Evolutionary conservation across 1,284 basidiomycete species (phyloP).

Genomic region (Microbotryomycetes sp.): DNA sequence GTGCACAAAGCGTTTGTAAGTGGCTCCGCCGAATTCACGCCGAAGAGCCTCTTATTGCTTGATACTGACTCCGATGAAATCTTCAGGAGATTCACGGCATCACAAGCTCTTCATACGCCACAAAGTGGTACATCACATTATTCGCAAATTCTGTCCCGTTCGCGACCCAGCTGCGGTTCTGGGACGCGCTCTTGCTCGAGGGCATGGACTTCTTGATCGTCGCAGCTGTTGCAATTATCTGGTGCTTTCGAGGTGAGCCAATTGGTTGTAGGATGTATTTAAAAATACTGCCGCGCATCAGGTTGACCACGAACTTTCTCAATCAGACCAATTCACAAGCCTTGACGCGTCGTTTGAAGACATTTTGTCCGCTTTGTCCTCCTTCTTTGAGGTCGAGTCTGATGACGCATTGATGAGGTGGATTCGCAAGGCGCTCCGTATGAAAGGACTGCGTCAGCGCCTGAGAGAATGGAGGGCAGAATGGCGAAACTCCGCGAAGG

Average conservation of each 20-base stretch:
- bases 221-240: slow-evolving; percentile 78
- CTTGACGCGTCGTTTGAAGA: slow-evolving; percentile 80
- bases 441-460: slow-evolving; percentile 49
- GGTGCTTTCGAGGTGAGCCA: slow-evolving; percentile 69
- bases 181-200: slow-evolving; percentile 88
- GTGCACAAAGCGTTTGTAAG: slow-evolving; percentile 72
- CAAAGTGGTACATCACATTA: slow-evolving; percentile 98
- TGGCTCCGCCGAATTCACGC: no score
- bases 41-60: not conserved
- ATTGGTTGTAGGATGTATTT: not conserved
- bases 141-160: slow-evolving; percentile 88
- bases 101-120: slow-evolving; percentile 87
- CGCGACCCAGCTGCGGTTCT: slow-evolving; percentile 84
- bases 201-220: slow-evolving; percentile 83
- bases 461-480: slow-evolving; percentile 65
- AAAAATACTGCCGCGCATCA: no score
- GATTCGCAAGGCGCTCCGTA: slow-evolving; percentile 61
- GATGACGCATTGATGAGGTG: slow-evolving; percentile 72
- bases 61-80: not conserved
- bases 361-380: slow-evolving; percentile 76
- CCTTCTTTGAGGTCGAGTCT: slow-evolving; percentile 83
- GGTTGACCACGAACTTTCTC: slow-evolving; percentile 10
- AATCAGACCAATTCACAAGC: slow-evolving; percentile 65
- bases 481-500: slow-evolving; percentile 65
- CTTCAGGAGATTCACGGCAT: slow-evolving; percentile 61